These are phyloP conservation scores for Xylaria hypoxylon DNA, from an alignment of 2,329 filamentous ascomycete genomes.

Conservation along the genomic window DNA sequence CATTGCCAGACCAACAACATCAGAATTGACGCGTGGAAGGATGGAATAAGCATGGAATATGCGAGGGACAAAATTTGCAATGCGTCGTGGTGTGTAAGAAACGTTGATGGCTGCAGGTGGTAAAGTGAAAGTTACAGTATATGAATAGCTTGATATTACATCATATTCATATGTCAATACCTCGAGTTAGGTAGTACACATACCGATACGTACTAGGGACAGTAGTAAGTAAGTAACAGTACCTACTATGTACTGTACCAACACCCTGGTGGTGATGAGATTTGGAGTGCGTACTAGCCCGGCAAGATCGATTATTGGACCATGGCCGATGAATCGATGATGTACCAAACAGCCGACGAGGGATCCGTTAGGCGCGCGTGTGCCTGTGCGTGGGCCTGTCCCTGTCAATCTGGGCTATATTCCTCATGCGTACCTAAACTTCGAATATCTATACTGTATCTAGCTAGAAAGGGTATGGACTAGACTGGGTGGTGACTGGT, in stretches of 20 bases:
- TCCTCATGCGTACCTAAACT: constrained; percentile 4
- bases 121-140: not conserved
- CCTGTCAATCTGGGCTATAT: constrained; percentile 20
- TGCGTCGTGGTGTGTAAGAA: constrained; percentile 10
- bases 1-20: not conserved
- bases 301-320: constrained; percentile 22
- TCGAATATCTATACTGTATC: constrained; percentile 1
- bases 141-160: constrained; percentile 11
- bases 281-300: not conserved
- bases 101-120: not conserved
- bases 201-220: too few relatives aligned
- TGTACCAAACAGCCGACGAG: constrained; percentile 11
- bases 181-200: too few relatives aligned
- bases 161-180: too few relatives aligned
- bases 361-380: constrained; percentile 32
- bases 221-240: too few relatives aligned
- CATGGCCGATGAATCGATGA: constrained; percentile 17
- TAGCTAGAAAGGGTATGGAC: constrained; percentile 21
- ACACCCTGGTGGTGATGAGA: not conserved
- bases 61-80: constrained; percentile 22
- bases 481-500: too few relatives aligned
- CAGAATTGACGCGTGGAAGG: constrained; percentile 20
- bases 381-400: constrained; percentile 4
- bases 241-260: too few relatives aligned
- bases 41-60: constrained; percentile 34